Evolutionary conservation across 2,329 filamentous ascomycete species (phyloP).

Genomic region (Xylariaceae sp.): DNA sequence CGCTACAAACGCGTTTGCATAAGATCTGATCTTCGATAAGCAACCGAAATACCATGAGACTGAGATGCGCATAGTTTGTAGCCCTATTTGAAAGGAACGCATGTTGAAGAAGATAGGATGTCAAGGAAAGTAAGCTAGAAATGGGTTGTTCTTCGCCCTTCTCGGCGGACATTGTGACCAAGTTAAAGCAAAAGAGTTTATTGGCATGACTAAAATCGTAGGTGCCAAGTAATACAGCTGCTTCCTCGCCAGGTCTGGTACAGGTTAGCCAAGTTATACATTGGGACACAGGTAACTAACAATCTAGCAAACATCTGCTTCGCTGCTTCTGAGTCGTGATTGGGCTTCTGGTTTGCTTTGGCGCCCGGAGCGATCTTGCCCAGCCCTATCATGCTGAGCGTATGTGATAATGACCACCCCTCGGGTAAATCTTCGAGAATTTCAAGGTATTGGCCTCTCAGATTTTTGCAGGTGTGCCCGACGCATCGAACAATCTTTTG

Average conservation of each 20-base stretch:
- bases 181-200: constrained; percentile 89
- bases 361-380: constrained; percentile 75
- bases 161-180: constrained; percentile 70
- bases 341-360: constrained; percentile 63
- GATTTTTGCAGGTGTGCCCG: constrained; percentile 70
- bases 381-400: constrained; percentile 84
- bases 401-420: constrained; percentile 83
- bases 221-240: constrained; percentile 79
- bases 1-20: constrained; percentile 83
- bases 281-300: constrained; percentile 56
- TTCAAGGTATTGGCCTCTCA: constrained; percentile 79
- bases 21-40: constrained; percentile 84
- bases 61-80: constrained; percentile 83
- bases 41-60: constrained; percentile 83
- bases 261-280: constrained; percentile 33
- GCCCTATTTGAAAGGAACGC: constrained; percentile 83
- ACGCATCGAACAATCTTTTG: constrained; percentile 80
- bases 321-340: constrained; percentile 77
- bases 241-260: constrained; percentile 76
- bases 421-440: constrained; percentile 91
- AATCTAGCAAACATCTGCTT: constrained; percentile 82
- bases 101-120: constrained; percentile 93
- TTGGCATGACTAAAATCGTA: constrained; percentile 96
- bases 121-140: constrained; percentile 82
- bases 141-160: constrained; percentile 77